Base-by-base conservation (phyloP, 192 early-diverging fungal species). In the Globomyces pollinis-pini region DNA sequence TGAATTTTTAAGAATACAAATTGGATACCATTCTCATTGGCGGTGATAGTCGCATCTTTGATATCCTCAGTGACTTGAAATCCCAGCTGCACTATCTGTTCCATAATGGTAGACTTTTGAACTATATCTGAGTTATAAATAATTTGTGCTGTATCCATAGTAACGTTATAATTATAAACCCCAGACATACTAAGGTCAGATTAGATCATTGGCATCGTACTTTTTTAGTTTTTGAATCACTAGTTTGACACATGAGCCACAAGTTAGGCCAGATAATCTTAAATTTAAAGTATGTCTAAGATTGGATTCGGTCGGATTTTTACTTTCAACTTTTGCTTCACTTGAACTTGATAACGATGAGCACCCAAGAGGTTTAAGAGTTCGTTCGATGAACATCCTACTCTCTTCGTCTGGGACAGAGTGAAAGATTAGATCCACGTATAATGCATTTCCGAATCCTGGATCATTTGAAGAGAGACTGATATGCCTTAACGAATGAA, bases 391-490 rank as follows among this genome's bases (percentile, higher is more conserved):
- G n/a, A n/a, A n/a, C 35, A 56, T 43, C 12, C 53, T 42, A 28
- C 16, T 28, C 34, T 60, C 36, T 30, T 60, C 38, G 4, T 21
- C 35, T 28, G 29, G 29, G 2, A 55, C 35, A 18, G 29, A 9
- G 20, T 55, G 29, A 33, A 41, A 26, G 21, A 26, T 4, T 35
- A 2, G 31, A 23, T 35, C 29, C 9, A 6, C 33, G 16, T 20
- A 18, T 30, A 12, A 8, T 35, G 29, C 24, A 59, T 39, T 32
- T 45, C 23, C 24, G 45, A 21, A 28, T 42, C 38, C 31, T 23
- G 24, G 26, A 50, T 59, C 57, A 35, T 39, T 30, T 56, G 59
- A 23, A n/a, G 41, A 61, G 0, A 38, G 18, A 1, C 24, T 50
- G 50, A 35, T 23, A n/a, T 16, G n/a, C 16, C 32, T 29, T 35